Base-by-base conservation (phyloP, 441 rosid species). In the Kokia cookei region DNA sequence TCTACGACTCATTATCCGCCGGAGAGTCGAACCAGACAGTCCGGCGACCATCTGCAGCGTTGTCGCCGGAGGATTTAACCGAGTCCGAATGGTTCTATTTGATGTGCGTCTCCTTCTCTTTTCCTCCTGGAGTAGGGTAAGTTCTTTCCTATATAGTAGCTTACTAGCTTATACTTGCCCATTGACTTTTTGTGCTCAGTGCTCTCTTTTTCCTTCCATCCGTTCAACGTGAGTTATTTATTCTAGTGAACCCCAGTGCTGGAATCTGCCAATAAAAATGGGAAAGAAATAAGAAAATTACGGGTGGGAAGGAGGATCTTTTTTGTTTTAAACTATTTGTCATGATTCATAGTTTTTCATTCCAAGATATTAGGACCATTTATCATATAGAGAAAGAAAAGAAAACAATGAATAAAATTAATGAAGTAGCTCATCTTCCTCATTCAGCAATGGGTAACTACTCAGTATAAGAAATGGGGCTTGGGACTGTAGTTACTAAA, bases 41-140 rank as follows among this genome's bases (percentile, higher is more conserved):
- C 8, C 78, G 87, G 62, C 81, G 99, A 67, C 97, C 95, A 17
- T 84, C 89, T 68, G 97, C 97, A 0, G 85, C 99, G 35, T 82
- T 95, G 76, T 93, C 97, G 0, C 99, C 99, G 5, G 99, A 95
- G 82, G 99, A 95, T 89, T 81, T 96, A 48, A 96, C 99, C 5
- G 98, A 96, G 83, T 84, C 99, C 1, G 99, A 95, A 70, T 95
- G 99, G 99, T 95, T 95, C 82, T 95, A 95, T 74, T 79, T 95
- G 72, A 93, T 95, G 94, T 93, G 98, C 66, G 97, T 88, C n/a
- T 92, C 99, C 77, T 93, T 93, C 86, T 86, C 97, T 61, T 95
- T 93, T 59, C 78, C 91, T 78, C 88, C 90, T 65, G 92, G 92
- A 19, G 78, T 81, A 2, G 98, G 98, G 99, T 35, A 37, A 62